Base-by-base conservation (phyloP, 495 filamentous ascomycete species). In the Amorphotheca resinae region DNA sequence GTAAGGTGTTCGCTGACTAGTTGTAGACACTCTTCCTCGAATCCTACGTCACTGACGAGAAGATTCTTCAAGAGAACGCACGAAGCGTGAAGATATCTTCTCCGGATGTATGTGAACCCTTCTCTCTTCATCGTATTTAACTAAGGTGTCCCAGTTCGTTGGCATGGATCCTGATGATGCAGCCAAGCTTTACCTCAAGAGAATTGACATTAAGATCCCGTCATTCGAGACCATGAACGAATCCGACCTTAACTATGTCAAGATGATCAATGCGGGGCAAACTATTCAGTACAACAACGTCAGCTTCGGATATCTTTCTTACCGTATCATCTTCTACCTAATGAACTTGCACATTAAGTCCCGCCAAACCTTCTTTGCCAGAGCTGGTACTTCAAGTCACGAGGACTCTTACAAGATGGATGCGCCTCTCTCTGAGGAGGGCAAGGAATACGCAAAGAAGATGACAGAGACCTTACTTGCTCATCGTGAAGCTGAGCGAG, bases 231-330 rank as follows among this genome's bases (percentile, higher is more conserved):
- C 86, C 0, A 96, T 99, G 87, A 73, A 88, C 51, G 91, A 96
- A 55, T 68, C 72, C 22, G 87, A 95, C 45, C 67, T 96, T 43
- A 95, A 95, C 55, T 99, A 87, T 57, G 86, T 96, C 69, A 96
- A 95, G 75, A 94, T 99, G 87, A 93, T 94, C 51, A 96, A 99
- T 55, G 93, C 93, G 6, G 93, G 93, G n/a, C 79, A 93, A 59
- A 67, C 79, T 35, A 74, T 96, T 43, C 79, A 84, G 44, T 84
- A 95, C 52, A 99, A 96, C 66, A 95, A 95, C 50, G 82, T 87
- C 56, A 83, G 77, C 53, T 96, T 96, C 60, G 87, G 86, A 22
- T 99, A 96, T 58, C 73, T 99, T 23, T 89, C 86, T 14, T 84
- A 96, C 57, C 74, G 91, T 32, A 96, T 99, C 43, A 88, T 99